Percentiles rank a stretch among this genome's conserved stretches.
phyloP scores from a whole-genome alignment of 75 land plant genomes.

The Cupressus sempervirens region DNA sequence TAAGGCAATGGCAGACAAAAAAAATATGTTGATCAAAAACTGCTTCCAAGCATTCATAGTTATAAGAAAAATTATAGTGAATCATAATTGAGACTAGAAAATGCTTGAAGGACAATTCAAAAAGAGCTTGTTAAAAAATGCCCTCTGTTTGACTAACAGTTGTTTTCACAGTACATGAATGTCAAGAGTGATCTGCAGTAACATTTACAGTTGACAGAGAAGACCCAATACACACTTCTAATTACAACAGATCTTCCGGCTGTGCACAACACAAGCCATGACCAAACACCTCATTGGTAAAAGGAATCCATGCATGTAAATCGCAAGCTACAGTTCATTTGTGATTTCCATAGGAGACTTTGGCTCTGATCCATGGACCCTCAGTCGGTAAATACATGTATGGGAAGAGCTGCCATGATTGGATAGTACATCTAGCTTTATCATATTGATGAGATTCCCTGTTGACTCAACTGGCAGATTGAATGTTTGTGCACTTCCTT shows the following conservation, averaged over 20 bases:
- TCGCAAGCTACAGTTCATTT: not conserved
- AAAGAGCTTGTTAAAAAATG: too few relatives aligned
- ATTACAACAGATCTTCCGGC: conserved; percentile 2
- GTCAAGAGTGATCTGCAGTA: not conserved
- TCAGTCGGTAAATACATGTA: conserved; percentile 93
- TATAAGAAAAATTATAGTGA: too few relatives aligned
- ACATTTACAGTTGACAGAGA: conserved; percentile 2
- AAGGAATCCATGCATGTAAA: not conserved
- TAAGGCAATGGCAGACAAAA: too few relatives aligned
- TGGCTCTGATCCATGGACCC: conserved; percentile 91
- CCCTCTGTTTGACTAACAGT: too few relatives aligned
- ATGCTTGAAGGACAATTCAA: too few relatives aligned
- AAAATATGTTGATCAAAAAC: too few relatives aligned
- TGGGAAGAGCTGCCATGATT: conserved; percentile 85
- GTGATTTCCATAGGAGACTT: conserved; percentile 19
- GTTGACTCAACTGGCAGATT: conserved; percentile 29
- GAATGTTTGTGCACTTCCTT: conserved; percentile 73
- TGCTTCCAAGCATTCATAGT: too few relatives aligned
- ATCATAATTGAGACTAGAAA: too few relatives aligned
- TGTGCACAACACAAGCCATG: not conserved
- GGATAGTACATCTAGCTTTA: conserved; percentile 71
- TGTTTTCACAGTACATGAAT: too few relatives aligned
- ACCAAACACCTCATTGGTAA: not conserved
- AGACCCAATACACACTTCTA: not conserved
- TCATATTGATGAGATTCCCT: conserved; percentile 46